Base-by-base conservation (phyloP, 371 early-diverging fungal genomes). In the Syncephalastrum racemosum region DNA sequence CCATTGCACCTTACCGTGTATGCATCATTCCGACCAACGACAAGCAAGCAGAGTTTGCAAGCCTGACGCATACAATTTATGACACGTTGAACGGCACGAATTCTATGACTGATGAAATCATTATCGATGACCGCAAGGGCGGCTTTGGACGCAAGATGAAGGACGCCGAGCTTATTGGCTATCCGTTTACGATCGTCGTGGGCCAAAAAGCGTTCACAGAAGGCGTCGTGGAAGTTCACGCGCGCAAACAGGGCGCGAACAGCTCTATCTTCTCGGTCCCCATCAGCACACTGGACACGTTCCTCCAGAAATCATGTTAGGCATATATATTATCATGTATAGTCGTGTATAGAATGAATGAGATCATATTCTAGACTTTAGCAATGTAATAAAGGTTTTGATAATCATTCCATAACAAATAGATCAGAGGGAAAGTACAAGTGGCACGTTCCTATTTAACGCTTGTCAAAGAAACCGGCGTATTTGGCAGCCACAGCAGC, bases 1-100 rank as follows among this genome's bases (percentile, higher is more conserved):
- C 75, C 20, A 76, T 90, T 57, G 91, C 95, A 1, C 95, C 95
- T 18, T 94, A 86, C 64, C 54, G 77, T 10, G 76, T 81, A 0
- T 82, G 81, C 54, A 77, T 92, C 51, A 68, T 88, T 23, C 81
- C 87, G 8, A 80, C 82, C 15, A 81, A 83, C 48, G 77, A 76
- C 46, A 60, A 70, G 24, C 61, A 67, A 8, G 59, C 51, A n/a
- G 70, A 75, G n/a, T 55, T 75, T 6, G 55, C 59, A 10, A 59
- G 59, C 0, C 25, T 73, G 24, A 79, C 81, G 0, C 70, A 80
- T 36, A 53, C 71, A 36, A 62, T 81, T 1, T 85, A 83, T 48
- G 85, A 85, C 53, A 23, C 63, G 4, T 48, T 80, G 61, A 57
- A 64, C 24, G 46, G 40, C 20, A 15, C 24, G 3, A 48, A 20